Base-by-base conservation (phyloP, 768 basidiomycete species). In the Auricularia sp. region DNA sequence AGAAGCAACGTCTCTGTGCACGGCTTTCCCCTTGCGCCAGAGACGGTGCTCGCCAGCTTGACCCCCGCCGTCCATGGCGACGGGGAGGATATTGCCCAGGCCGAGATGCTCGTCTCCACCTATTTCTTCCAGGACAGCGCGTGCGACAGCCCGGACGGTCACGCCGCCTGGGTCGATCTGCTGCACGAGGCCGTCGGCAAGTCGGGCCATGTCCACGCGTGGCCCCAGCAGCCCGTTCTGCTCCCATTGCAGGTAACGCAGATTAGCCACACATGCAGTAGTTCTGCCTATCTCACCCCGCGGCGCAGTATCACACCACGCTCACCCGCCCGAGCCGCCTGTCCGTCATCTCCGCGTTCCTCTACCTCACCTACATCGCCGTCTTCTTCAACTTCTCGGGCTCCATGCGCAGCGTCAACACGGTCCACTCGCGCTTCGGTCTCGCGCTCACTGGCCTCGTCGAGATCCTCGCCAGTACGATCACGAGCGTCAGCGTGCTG, bases 401-500 rank as follows among this genome's bases (percentile, higher is more conserved):
- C 77, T 87, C 87, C 51, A 83, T 93, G 75, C 81, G 86, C 64
- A 81, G 83, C 54, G 90, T 92, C 84, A 81, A 86, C 65, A 87
- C 87, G 12, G 89, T 97, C 10, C 96, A 99, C 75, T 94, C 91
- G 3, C 85, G 91, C 54, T 80, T 92, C 63, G 96, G 96, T 74
- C 77, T 99, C 36, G 90, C 92, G 1, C 90, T 98, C 73, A 98
- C 96, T 2, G 96, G 93, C 12, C 78, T 95, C 35, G 88, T 96
- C 23, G 93, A 98, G 75, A 87, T 98, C 53, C 79, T 87, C 6
- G 93, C 91, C 65, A 95, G 93, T 77, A 93, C 96, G 0, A 85
- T 99, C 68, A 97, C 95, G 62, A 93, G 91, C 69, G 80, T 97
- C 58, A 94, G 92, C 71, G 91, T 97, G 39, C 93, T 93, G 70